Base-by-base conservation (phyloP, 73 alveolate species). In the Uronychia binucleata region DNA sequence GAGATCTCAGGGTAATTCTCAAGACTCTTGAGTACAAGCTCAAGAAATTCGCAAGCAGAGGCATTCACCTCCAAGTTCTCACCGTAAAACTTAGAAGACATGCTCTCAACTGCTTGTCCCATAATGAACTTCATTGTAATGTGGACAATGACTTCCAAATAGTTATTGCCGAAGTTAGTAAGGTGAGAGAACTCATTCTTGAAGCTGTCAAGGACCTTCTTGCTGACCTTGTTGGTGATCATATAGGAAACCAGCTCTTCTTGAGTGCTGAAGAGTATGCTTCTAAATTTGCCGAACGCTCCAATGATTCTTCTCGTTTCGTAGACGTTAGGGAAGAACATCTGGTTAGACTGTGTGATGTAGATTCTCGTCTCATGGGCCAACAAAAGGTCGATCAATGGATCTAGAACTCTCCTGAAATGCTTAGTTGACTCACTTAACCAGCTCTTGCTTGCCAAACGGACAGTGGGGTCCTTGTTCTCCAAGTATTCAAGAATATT, bases 31-130 rank as follows among this genome's bases (percentile, higher is more conserved):
- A 95, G 86, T 74, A 95, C 84, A 74, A 93, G 87, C 83, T 95
- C 98, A 83, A 95, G 80, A 86, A 95, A 95, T 87, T 95, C 98
- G 34, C 98, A 95, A 31, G 97, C 94, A 1, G 98, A 94, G 0
- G 98, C 98, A 59, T 95, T 95, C 13, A 95, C 98, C 26, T 96
- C 86, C 67, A 87, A 90, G 46, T 90, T 93, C 74, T 93, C 97
- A 31, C 90, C 79, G 79, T 90, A 85, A 82, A 89, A 93, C 81
- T 80, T 84, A 60, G 92, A 88, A 1, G 93, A 83, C 31, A 87
- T 82, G 1, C 90, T 87, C 30, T 89, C 82, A 27, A 58, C 86
- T 0, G 89, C 83, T 80, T 89, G 85, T 33, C 89, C 95, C 67
- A 84, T 86, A 59, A 95, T 95, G 79, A 91, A 95, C 84, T 96